Conservation (phyloP, 495 filamentous ascomycete species). For the Pyrenula aspistea region DNA sequence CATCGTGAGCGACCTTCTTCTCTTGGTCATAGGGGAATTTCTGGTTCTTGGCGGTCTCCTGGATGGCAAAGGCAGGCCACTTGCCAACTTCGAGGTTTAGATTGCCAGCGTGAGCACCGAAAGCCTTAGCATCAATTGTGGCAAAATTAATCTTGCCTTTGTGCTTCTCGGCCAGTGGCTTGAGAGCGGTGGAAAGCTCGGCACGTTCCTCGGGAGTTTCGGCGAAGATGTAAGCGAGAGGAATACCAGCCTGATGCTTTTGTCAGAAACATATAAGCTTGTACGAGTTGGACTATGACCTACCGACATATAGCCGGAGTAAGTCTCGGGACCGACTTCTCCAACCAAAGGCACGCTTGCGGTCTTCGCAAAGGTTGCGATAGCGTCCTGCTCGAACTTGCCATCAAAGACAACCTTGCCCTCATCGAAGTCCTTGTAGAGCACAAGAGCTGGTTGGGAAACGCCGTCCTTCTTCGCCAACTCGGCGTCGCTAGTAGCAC, state of each 20-base stretch:
- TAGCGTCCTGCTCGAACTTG: slow-evolving; percentile 62
- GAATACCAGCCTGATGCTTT: slow-evolving; percentile 57
- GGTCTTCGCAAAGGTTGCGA: slow-evolving; percentile 72
- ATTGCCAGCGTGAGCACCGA: slow-evolving; percentile 91
- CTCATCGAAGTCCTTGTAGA: slow-evolving; percentile 98
- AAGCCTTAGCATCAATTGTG: slow-evolving; percentile 91
- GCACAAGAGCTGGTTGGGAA: slow-evolving; percentile 71
- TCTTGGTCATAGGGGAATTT: slow-evolving; percentile 92
- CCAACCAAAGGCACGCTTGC: slow-evolving; percentile 85
- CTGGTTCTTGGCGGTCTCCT: slow-evolving; percentile 88
- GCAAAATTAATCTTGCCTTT: slow-evolving; percentile 90
- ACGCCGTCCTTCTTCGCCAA: slow-evolving; percentile 86
- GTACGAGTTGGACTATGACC: slow-evolving; percentile 14
- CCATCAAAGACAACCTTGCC: slow-evolving; percentile 78
- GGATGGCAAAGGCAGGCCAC: slow-evolving; percentile 97
- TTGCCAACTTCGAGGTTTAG: slow-evolving; percentile 91
- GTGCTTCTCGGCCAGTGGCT: slow-evolving; percentile 41
- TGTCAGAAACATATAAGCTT: too few species aligned
- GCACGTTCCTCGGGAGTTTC: slow-evolving; percentile 85
- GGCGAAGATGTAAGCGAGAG: slow-evolving; percentile 95
- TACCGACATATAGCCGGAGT: slow-evolving; percentile 87
- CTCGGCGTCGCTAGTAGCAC: slow-evolving; percentile 64
- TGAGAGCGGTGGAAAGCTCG: slow-evolving; percentile 52
- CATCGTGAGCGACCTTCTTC: slow-evolving; percentile 63
- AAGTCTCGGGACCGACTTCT: slow-evolving; percentile 96